These are phyloP conservation scores for Cytospora piceicola DNA, from an alignment of 2,329 filamentous ascomycete species.

Conservation along the genomic window DNA sequence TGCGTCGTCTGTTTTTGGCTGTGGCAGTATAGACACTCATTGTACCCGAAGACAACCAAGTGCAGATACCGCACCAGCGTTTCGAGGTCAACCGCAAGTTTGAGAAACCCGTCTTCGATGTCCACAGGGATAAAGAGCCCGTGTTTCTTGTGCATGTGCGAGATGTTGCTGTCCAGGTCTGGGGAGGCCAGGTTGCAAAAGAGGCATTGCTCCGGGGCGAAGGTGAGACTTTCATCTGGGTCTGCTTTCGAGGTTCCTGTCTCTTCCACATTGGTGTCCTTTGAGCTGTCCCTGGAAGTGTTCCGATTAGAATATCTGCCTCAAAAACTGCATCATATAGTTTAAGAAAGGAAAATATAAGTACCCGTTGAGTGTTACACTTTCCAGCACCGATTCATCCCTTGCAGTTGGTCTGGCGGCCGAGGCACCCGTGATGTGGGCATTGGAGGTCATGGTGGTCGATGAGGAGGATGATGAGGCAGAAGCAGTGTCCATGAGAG, in stretches of 20 bases:
- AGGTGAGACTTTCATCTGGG: constrained; percentile 21
- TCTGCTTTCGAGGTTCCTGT: background rate
- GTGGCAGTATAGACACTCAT: constrained; percentile 53
- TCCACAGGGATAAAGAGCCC: constrained; percentile 45
- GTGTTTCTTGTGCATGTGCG: constrained; percentile 52
- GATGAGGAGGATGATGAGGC: background rate
- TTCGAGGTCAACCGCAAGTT: constrained; percentile 45
- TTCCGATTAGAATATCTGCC: background rate
- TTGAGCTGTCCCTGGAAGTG: background rate
- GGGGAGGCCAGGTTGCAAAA: constrained; percentile 42
- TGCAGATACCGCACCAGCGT: constrained; percentile 51
- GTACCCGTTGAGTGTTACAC: background rate
- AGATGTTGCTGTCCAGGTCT: constrained; percentile 41
- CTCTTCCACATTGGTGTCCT: background rate
- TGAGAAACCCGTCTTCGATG: constrained; percentile 40
- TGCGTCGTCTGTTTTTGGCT: constrained; percentile 44
- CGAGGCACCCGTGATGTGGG: background rate
- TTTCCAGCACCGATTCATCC: background rate
- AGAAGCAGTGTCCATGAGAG: background rate
- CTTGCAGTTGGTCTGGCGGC: background rate
- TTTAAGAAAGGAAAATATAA: background rate
- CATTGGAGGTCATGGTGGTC: background rate
- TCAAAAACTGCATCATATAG: background rate
- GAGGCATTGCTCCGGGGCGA: constrained; percentile 40
- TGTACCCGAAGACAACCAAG: constrained; percentile 48